Conservation (phyloP, 352 stramenopile species). For the Phytopythium sindhum region DNA sequence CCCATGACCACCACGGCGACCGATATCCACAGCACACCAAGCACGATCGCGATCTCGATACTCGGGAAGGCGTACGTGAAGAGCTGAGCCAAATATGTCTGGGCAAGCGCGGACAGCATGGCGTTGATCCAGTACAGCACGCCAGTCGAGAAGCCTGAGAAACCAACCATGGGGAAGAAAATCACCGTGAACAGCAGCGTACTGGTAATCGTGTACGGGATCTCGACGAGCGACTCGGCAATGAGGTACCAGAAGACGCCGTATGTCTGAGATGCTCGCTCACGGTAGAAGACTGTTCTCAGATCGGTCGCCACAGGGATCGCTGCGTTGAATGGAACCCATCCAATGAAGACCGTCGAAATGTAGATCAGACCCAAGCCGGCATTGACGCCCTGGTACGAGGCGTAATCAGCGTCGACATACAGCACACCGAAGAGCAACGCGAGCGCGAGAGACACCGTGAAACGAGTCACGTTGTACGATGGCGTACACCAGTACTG, state of each 20-base stretch:
- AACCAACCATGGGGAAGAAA: constrained; percentile 37
- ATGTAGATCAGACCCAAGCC: constrained; percentile 72
- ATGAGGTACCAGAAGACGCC: constrained; percentile 54
- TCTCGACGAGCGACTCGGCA: constrained; percentile 68
- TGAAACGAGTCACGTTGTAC: constrained; percentile 74
- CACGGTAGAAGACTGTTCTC: constrained; percentile 68
- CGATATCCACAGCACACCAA: constrained; percentile 22
- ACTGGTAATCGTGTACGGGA: constrained; percentile 33
- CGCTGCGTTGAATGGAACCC: constrained; percentile 49
- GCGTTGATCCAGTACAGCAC: constrained; percentile 25
- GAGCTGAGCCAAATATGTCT: constrained; percentile 31
- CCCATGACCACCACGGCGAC: constrained; percentile 40
- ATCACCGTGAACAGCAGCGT: constrained; percentile 28
- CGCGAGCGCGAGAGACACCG: constrained; percentile 11
- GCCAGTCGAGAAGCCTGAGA: constrained; percentile 20
- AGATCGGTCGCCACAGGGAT: constrained; percentile 79
- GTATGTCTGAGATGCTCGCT: constrained; percentile 79
- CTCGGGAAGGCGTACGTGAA: constrained; percentile 19
- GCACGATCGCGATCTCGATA: constrained; percentile 20
- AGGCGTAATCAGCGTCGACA: constrained; percentile 17
- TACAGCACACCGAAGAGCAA: constrained; percentile 18
- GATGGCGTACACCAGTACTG: constrained; percentile 79
- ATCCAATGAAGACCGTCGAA: constrained; percentile 55
- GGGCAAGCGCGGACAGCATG: constrained; percentile 18
- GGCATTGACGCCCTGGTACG: constrained; percentile 28